phyloP scores from a whole-genome alignment of 2,329 filamentous ascomycete species.

The Fonsecaea multimorphosa region DNA sequence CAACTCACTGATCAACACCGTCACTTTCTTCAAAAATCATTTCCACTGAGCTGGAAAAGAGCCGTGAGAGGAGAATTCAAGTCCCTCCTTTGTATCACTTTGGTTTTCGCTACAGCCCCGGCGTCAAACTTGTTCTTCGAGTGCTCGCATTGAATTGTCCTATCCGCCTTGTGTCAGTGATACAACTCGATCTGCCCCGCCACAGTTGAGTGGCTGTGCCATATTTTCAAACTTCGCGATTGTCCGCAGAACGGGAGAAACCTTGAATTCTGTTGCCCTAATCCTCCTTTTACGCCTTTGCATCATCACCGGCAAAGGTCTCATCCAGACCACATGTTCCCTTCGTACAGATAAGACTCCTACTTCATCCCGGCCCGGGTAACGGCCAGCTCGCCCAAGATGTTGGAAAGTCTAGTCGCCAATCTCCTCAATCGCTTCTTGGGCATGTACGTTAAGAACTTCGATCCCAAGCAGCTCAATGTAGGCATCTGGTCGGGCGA shows the following conservation, averaged over 20 bases:
- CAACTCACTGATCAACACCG: not conserved
- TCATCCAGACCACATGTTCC: constrained; percentile 21
- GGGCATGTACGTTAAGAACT: constrained; percentile 99
- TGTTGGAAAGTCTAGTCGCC: constrained; percentile 97
- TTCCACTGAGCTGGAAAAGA: not conserved
- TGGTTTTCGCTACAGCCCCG: not conserved
- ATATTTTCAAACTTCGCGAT: constrained; percentile 5
- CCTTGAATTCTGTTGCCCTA: not conserved
- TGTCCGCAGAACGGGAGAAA: not conserved
- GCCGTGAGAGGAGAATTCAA: not conserved
- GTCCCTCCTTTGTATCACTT: not conserved
- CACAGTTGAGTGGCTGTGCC: constrained; percentile 24
- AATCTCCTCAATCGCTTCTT: constrained; percentile 98
- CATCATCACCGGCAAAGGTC: not conserved
- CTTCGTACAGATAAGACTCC: constrained; percentile 5
- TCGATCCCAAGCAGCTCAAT: constrained; percentile 96
- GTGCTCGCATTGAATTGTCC: not conserved
- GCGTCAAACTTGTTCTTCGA: not conserved
- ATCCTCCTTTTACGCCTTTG: not conserved
- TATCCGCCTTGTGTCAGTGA: not conserved
- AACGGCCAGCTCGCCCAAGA: constrained; percentile 69
- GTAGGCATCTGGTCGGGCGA: constrained; percentile 99
- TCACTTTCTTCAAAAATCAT: not conserved
- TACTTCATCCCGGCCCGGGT: constrained; percentile 68
- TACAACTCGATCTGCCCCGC: constrained; percentile 15